These are phyloP conservation scores for Tylopilus rubrobrunneus DNA, from an alignment of 768 basidiomycete genomes.

Conservation along the genomic window DNA sequence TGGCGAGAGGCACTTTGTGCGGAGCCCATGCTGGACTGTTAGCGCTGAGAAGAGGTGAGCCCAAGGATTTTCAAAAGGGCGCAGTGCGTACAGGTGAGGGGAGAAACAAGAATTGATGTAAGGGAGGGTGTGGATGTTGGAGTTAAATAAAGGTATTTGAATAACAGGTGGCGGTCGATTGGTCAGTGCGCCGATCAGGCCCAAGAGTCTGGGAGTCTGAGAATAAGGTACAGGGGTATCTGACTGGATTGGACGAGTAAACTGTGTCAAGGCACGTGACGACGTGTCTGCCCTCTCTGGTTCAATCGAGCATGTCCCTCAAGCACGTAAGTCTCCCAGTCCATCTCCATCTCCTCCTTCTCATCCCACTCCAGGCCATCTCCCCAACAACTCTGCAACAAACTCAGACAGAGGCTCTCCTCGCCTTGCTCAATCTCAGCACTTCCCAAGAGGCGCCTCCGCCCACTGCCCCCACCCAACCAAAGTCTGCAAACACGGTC, in stretches of 20 bases:
- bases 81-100: neutral
- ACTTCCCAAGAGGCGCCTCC: constrained; percentile 34
- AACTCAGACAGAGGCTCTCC: constrained; percentile 80
- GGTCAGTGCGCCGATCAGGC: neutral
- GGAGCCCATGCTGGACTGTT: neutral
- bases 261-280: constrained; percentile 16
- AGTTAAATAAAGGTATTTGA: neutral
- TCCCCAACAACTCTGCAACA: constrained; percentile 72
- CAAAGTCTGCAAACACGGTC: constrained; percentile 36
- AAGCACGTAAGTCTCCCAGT: constrained; percentile 37
- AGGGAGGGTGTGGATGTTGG: neutral
- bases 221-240: no score
- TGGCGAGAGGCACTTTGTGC: neutral
- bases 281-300: neutral
- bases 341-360: neutral
- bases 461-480: constrained; percentile 6
- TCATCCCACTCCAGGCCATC: constrained; percentile 36
- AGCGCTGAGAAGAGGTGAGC: neutral
- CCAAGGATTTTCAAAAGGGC: neutral
- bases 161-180: neutral
- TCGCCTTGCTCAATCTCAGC: constrained; percentile 85
- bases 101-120: neutral
- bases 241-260: no score
- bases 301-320: constrained; percentile 36
- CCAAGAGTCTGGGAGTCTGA: no score